Evolutionary conservation across 192 early-diverging fungal genomes (phyloP).

Genomic region (Dispira simplex): DNA sequence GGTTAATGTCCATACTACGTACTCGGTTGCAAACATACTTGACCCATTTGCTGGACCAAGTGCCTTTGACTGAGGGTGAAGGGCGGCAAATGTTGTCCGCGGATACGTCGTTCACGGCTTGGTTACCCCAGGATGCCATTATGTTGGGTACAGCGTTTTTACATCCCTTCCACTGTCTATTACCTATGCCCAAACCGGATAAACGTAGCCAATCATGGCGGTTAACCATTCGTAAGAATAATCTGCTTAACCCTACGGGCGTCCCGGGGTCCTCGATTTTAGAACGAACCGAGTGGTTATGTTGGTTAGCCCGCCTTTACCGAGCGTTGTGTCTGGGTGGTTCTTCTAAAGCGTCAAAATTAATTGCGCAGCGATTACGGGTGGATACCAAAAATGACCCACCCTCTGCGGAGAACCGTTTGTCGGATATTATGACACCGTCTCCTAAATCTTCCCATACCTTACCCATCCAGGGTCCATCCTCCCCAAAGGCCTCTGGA

Average conservation of each 20-base stretch:
- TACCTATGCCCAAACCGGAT: neutral
- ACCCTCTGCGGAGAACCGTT: no score
- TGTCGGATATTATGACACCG: no score
- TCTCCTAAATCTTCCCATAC: no score
- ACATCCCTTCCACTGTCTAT: neutral
- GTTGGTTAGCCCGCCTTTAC: slow-evolving; percentile 3
- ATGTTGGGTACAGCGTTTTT: neutral
- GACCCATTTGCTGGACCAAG: no score
- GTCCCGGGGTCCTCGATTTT: neutral
- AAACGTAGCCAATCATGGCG: no score
- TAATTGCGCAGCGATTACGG: no score
- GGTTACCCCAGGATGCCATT: slow-evolving; percentile 5
- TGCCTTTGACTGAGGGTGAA: neutral
- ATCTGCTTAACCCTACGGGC: neutral
- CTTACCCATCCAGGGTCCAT: no score
- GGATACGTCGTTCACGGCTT: neutral
- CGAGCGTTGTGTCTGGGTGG: neutral
- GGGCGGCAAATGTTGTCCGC: neutral
- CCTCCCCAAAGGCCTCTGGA: no score
- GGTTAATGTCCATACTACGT: no score
- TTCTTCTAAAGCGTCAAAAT: no score
- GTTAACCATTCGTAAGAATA: neutral
- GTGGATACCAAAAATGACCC: no score
- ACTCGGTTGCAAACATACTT: no score
- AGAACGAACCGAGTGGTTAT: neutral